phyloP scores from a whole-genome alignment of 1,284 basidiomycete genomes.

The Trametes polyzona region DNA sequence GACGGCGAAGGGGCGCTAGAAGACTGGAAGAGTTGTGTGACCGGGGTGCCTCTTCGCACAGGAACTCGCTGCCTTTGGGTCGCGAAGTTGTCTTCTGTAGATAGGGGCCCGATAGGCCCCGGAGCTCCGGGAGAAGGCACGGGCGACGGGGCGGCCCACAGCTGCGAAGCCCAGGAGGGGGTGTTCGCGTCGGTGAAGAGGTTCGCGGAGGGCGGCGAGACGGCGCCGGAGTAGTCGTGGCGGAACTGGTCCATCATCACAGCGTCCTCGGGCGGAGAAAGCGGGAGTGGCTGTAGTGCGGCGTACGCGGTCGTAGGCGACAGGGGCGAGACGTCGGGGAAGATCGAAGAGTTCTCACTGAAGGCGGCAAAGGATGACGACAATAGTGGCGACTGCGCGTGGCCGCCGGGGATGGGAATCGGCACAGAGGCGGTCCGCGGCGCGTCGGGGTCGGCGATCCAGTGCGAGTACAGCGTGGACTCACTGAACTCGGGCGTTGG shows the following conservation, averaged over 20 bases:
- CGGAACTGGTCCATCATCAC: slow-evolving; percentile 33
- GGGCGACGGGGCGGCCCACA: slow-evolving; percentile 49
- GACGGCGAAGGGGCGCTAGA: slow-evolving; percentile 66
- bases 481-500: slow-evolving; percentile 44
- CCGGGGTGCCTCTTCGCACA: slow-evolving; percentile 40
- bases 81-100: slow-evolving; percentile 36
- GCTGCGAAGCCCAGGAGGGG: slow-evolving; percentile 62
- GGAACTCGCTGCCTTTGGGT: slow-evolving; percentile 35
- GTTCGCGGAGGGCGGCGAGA: slow-evolving; percentile 57
- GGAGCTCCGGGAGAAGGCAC: slow-evolving; percentile 24
- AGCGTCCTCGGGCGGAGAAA: slow-evolving; percentile 51
- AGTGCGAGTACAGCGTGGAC: slow-evolving; percentile 49
- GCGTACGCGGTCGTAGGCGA: slow-evolving; percentile 60
- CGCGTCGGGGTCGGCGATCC: slow-evolving; percentile 63
- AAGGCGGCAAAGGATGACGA: slow-evolving; percentile 33
- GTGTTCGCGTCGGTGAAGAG: slow-evolving; percentile 46
- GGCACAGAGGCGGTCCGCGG: slow-evolving; percentile 51
- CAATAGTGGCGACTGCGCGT: slow-evolving; percentile 38
- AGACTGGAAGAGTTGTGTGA: slow-evolving; percentile 74
- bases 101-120: slow-evolving; percentile 28
- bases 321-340: slow-evolving; percentile 53
- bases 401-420: slow-evolving; percentile 60
- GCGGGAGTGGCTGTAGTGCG: slow-evolving; percentile 59
- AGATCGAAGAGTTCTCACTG: slow-evolving; percentile 42
- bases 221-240: slow-evolving; percentile 45